phyloP scores from a whole-genome alignment of 768 basidiomycete genomes.

The Suillus sp. region DNA sequence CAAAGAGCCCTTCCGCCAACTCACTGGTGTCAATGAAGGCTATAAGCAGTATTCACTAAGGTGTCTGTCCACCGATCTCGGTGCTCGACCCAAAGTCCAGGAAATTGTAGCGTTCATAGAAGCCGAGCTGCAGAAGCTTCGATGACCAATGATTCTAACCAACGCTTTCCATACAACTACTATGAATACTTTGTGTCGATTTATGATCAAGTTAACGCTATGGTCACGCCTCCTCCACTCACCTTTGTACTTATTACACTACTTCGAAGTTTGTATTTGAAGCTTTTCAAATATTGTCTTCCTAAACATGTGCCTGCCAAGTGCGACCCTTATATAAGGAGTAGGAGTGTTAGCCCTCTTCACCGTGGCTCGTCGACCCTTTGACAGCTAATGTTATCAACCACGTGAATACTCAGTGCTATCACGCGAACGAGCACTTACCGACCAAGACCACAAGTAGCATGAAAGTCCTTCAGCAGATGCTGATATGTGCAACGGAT shows the following conservation, averaged over 20 bases:
- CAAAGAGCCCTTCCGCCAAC: background rate
- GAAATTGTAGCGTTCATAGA: background rate
- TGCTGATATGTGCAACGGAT: too few relatives aligned
- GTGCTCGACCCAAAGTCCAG: background rate
- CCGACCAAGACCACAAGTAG: too few relatives aligned
- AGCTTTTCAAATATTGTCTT: background rate
- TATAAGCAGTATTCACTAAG: background rate
- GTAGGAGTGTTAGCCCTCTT: background rate
- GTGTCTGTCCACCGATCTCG: background rate
- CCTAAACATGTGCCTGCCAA: background rate
- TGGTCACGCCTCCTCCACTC: background rate
- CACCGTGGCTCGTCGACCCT: background rate
- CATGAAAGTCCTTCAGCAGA: too few relatives aligned
- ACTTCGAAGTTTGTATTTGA: background rate
- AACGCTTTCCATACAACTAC: background rate
- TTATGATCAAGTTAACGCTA: background rate
- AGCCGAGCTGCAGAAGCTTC: background rate
- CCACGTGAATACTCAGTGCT: too few relatives aligned
- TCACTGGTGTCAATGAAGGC: background rate
- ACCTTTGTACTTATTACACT: background rate
- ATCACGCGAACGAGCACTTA: too few relatives aligned
- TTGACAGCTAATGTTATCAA: too few relatives aligned
- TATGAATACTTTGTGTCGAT: background rate
- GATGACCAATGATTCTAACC: background rate
- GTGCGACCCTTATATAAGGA: background rate